Conservation (phyloP, 768 basidiomycete genomes). For the Hericium rajendrae region DNA sequence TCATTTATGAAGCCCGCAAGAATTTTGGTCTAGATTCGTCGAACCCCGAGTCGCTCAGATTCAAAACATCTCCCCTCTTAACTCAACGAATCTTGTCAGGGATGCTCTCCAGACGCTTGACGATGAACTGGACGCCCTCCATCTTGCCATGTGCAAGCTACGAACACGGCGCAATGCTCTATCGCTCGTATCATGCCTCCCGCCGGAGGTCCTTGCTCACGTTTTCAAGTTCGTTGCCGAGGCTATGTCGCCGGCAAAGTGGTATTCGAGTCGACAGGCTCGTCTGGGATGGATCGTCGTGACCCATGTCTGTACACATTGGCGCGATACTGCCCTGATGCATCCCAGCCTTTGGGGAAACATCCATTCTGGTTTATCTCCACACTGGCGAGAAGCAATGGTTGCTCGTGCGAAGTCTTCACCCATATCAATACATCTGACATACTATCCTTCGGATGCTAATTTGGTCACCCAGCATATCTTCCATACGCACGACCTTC, state of each 20-base stretch:
- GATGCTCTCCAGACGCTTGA: neutral
- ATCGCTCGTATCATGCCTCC: neutral
- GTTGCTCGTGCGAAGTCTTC: neutral
- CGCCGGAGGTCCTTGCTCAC: neutral
- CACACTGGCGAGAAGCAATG: neutral
- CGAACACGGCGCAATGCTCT: neutral
- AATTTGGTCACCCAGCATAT: neutral
- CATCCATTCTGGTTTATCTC: neutral
- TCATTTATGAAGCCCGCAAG: no score
- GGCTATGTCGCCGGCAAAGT: neutral
- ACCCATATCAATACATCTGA: neutral
- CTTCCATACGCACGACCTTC: neutral
- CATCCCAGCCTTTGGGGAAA: neutral
- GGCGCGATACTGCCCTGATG: neutral
- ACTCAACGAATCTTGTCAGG: neutral
- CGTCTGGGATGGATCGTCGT: neutral
- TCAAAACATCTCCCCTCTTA: neutral
- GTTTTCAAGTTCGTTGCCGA: neutral
- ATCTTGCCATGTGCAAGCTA: neutral
- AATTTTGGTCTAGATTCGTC: neutral
- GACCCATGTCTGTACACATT: neutral
- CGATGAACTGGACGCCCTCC: neutral
- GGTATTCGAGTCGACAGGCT: neutral
- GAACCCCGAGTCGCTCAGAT: neutral
- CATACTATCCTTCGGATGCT: neutral